A percentile compares a stretch with the other conserved stretches of the same genome.
Conservation (phyloP, 2,329 filamentous ascomycete genomes). For the Penicillium sp. region DNA sequence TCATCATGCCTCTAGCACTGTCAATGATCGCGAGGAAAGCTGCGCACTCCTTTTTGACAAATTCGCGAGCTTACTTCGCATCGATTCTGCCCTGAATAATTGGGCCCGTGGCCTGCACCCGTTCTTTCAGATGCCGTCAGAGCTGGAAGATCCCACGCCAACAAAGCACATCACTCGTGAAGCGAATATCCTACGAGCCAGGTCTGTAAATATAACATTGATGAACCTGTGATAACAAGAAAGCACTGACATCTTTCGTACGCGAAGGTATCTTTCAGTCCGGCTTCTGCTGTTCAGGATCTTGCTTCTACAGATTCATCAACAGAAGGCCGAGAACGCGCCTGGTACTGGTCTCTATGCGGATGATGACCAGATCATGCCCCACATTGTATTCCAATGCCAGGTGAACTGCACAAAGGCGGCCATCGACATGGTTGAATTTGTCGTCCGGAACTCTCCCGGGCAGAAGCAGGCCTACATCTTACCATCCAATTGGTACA, state of each 20-base stretch:
- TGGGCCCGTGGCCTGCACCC: constrained; percentile 1
- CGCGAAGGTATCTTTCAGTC: constrained; percentile 12
- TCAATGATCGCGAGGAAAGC: too few species aligned
- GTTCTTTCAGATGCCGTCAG: constrained; percentile 1
- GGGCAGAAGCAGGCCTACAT: constrained; percentile 1
- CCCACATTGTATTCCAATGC: neutral
- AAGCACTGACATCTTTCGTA: too few species aligned
- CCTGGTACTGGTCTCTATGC: neutral
- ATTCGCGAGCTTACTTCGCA: neutral
- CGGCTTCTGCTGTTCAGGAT: constrained; percentile 10
- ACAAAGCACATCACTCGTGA: constrained; percentile 4
- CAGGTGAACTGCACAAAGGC: neutral
- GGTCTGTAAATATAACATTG: too few species aligned
- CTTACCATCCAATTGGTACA: constrained; percentile 7
- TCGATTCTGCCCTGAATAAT: neutral
- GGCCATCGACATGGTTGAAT: constrained; percentile 1
- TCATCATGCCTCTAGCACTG: too few species aligned
- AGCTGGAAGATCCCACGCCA: constrained; percentile 1
- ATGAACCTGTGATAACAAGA: too few species aligned
- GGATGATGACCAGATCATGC: neutral
- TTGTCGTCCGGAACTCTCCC: constrained; percentile 1
- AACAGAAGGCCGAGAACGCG: neutral
- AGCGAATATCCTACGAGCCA: constrained; percentile 3
- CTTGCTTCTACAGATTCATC: constrained; percentile 7
- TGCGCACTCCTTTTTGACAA: too few species aligned